Evolutionary conservation across 345 rosid genomes (phyloP).

Genomic region (Pistacia integerrima): DNA sequence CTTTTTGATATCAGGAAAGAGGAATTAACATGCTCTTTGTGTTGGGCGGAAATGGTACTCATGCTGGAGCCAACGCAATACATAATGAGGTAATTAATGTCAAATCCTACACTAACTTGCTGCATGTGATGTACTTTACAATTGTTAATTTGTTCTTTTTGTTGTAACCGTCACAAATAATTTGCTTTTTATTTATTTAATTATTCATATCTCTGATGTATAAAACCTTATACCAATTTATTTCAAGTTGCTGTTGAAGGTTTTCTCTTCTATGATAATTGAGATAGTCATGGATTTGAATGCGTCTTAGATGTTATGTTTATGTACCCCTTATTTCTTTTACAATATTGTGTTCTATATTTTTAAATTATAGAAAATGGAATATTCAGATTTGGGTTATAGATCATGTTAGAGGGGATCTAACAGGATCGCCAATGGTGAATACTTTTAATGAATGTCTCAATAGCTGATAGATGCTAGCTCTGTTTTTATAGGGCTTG

Average conservation of each 20-base stretch:
- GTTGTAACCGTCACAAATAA: not conserved
- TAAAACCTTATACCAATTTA: not conserved
- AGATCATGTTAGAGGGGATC: not conserved
- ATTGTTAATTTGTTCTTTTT: not conserved
- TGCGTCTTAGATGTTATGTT: not conserved
- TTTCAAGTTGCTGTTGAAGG: not conserved
- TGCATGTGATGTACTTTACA: not conserved
- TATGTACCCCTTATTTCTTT: not conserved
- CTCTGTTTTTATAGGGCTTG: not conserved
- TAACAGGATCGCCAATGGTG: not conserved
- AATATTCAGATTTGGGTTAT: not conserved
- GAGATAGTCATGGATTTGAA: not conserved
- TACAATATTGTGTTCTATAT: not conserved
- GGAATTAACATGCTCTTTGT: slow-evolving; percentile 99
- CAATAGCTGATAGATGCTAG: not conserved
- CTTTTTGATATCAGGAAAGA: slow-evolving; percentile 58
- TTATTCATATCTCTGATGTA: not conserved
- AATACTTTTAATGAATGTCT: not conserved
- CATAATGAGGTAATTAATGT: slow-evolving; percentile 74
- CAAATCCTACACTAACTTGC: not conserved
- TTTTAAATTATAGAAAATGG: not conserved
- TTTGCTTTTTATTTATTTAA: not conserved
- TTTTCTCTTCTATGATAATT: not conserved
- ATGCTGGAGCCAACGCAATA: slow-evolving; percentile 97
- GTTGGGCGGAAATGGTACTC: slow-evolving; percentile 96